Conservation (phyloP, 2,329 filamentous ascomycete species). For the Calycina herbarum region DNA sequence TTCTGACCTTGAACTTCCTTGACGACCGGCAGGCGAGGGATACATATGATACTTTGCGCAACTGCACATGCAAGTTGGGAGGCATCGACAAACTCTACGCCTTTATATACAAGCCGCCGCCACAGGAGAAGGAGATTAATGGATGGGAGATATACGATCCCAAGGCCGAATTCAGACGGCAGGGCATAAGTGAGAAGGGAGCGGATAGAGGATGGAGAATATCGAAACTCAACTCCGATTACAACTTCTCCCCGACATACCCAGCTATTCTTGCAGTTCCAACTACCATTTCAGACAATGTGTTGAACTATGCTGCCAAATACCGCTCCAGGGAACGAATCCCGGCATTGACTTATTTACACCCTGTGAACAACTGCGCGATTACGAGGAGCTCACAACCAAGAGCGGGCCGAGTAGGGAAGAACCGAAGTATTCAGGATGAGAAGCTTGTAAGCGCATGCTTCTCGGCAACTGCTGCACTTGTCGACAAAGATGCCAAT, state of each 20-base stretch:
- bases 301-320: conserved; percentile 85
- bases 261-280: conserved; percentile 83
- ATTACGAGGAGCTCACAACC: conserved; percentile 95
- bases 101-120: conserved; percentile 77
- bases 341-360: conserved; percentile 89
- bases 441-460: conserved; percentile 92
- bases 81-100: conserved; percentile 88
- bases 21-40: conserved; percentile 75
- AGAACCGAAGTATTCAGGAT: conserved; percentile 88
- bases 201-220: conserved; percentile 70
- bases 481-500: conserved; percentile 29
- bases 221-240: conserved; percentile 86
- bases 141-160: conserved; percentile 87
- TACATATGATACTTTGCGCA: conserved; percentile 82
- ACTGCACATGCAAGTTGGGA: conserved; percentile 77
- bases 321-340: conserved; percentile 90
- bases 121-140: conserved; percentile 70
- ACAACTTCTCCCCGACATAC: conserved; percentile 89
- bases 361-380: conserved; percentile 93
- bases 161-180: conserved; percentile 78
- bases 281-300: conserved; percentile 90
- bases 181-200: conserved; percentile 84
- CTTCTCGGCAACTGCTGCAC: conserved; percentile 63
- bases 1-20: conserved; percentile 84
- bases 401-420: conserved; percentile 75